phyloP scores from a whole-genome alignment of 2,329 filamentous ascomycete genomes.

The Aspergillus ruber region DNA sequence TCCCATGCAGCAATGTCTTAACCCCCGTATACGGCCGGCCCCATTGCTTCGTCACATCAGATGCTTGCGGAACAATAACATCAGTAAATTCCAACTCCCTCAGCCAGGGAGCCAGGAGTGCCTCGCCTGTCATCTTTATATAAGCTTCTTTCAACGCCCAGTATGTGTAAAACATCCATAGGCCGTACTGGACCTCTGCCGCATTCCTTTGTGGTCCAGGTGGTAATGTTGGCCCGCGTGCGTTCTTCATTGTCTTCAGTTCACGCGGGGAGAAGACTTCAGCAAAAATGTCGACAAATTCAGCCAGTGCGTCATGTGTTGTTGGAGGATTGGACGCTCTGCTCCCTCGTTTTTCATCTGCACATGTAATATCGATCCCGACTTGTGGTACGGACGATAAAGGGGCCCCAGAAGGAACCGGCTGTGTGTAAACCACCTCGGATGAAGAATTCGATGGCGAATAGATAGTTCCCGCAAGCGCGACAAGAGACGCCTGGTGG shows the following conservation, averaged over 20 bases:
- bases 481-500: constrained; percentile 58
- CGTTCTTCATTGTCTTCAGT: constrained; percentile 48
- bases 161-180: constrained; percentile 58
- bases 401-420: constrained; percentile 6
- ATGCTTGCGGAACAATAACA: constrained; percentile 46
- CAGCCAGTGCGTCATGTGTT: constrained; percentile 44
- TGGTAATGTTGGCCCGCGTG: constrained; percentile 17
- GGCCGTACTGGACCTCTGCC: constrained; percentile 46
- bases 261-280: constrained; percentile 55
- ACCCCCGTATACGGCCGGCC: constrained; percentile 35
- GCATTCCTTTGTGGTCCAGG: constrained; percentile 10
- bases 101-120: constrained; percentile 56
- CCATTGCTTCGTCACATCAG: constrained; percentile 27
- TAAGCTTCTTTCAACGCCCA: constrained; percentile 63
- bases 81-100: constrained; percentile 55
- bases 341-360: constrained; percentile 49
- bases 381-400: constrained; percentile 33
- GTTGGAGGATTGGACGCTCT: constrained; percentile 42
- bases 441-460: constrained; percentile 4
- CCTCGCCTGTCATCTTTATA: constrained; percentile 61
- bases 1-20: constrained; percentile 45
- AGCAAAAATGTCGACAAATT: constrained; percentile 55
- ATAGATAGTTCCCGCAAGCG: constrained; percentile 46
- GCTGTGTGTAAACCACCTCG: constrained; percentile 1
- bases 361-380: constrained; percentile 58